Evolutionary conservation across 805 yeast species (phyloP).

Genomic region (Metschnikowia corniflorae): DNA sequence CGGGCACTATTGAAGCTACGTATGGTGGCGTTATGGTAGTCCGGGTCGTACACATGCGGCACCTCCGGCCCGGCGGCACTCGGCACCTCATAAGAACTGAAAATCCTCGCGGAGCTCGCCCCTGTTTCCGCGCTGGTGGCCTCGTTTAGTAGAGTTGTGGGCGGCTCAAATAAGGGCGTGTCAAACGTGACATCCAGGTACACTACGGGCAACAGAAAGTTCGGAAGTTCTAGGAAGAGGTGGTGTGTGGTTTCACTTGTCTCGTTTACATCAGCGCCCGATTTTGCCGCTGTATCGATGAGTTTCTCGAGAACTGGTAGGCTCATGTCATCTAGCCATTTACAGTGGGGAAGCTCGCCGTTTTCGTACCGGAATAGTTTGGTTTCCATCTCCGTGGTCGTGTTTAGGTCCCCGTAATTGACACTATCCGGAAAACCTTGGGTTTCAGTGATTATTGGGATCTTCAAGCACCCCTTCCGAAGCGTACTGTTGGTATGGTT

Average conservation of each 20-base stretch:
- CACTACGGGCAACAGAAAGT: conserved; percentile 70
- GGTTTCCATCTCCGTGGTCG: conserved; percentile 41
- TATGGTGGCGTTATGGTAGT: conserved; percentile 22
- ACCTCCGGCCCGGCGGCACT: conserved; percentile 17
- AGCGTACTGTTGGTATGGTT: conserved; percentile 51
- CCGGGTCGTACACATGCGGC: conserved; percentile 45
- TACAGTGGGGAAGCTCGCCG: conserved; percentile 57
- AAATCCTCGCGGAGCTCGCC: conserved; percentile 33
- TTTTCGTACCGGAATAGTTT: conserved; percentile 60
- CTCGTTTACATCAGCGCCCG: not conserved
- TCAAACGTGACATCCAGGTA: conserved; percentile 54
- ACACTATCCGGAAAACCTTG: conserved; percentile 7
- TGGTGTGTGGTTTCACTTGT: conserved; percentile 16
- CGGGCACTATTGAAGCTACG: conserved; percentile 10
- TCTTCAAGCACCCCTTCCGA: conserved; percentile 66
- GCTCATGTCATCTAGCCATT: conserved; percentile 74
- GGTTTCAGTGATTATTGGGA: conserved; percentile 13
- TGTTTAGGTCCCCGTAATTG: conserved; percentile 20
- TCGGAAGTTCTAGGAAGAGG: conserved; percentile 45
- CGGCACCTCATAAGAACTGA: conserved; percentile 34
- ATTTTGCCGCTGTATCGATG: not conserved
- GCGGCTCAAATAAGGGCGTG: conserved; percentile 8
- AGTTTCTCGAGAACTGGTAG: conserved; percentile 49
- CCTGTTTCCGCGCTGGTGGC: conserved; percentile 5
- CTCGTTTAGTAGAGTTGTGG: conserved; percentile 5